These are phyloP conservation scores for Podaxis rugospora DNA, from an alignment of 768 basidiomycete genomes.

Conservation along the genomic window DNA sequence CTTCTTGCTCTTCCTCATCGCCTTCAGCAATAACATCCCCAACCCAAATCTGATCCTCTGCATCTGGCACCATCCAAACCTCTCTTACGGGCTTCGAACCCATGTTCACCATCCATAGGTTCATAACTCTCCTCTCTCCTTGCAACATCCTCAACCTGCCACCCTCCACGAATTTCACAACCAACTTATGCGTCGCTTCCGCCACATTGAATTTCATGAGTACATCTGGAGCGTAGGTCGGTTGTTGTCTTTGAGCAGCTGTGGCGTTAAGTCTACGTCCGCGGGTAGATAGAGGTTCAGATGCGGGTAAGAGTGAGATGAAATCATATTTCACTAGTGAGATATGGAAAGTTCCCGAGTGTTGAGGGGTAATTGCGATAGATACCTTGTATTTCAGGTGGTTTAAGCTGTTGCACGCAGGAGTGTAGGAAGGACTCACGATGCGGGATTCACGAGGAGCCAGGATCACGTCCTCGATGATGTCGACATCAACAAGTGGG, in stretches of 20 bases:
- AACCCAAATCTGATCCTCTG: slow-evolving; percentile 63
- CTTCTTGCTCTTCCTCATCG: slow-evolving; percentile 41
- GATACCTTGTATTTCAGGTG: slow-evolving; percentile 42
- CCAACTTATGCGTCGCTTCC: slow-evolving; percentile 60
- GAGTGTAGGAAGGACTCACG: slow-evolving; percentile 33
- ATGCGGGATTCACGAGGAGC: slow-evolving; percentile 59
- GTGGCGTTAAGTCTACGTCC: slow-evolving; percentile 79
- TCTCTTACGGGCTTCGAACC: slow-evolving; percentile 60
- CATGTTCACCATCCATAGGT: slow-evolving; percentile 60
- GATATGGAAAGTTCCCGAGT: slow-evolving; percentile 50
- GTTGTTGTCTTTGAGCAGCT: slow-evolving; percentile 57
- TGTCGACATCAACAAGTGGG: slow-evolving; percentile 50
- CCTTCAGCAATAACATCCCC: slow-evolving; percentile 58
- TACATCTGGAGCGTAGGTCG: slow-evolving; percentile 69
- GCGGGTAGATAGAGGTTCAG: slow-evolving; percentile 63
- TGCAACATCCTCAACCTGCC: slow-evolving; percentile 49
- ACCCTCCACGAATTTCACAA: slow-evolving; percentile 52
- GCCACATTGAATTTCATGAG: slow-evolving; percentile 58
- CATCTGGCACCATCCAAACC: slow-evolving; percentile 63
- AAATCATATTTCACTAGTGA: slow-evolving; percentile 64
- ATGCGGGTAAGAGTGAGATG: slow-evolving; percentile 63
- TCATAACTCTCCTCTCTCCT: slow-evolving; percentile 60
- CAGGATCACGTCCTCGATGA: slow-evolving; percentile 57
- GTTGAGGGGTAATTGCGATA: slow-evolving; percentile 52
- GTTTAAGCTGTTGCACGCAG: background rate